Evolutionary conservation across 148 eudicot species (phyloP), one percentile per base, ranked within the genome.

Genomic region (Simmondsia chinensis): DNA sequence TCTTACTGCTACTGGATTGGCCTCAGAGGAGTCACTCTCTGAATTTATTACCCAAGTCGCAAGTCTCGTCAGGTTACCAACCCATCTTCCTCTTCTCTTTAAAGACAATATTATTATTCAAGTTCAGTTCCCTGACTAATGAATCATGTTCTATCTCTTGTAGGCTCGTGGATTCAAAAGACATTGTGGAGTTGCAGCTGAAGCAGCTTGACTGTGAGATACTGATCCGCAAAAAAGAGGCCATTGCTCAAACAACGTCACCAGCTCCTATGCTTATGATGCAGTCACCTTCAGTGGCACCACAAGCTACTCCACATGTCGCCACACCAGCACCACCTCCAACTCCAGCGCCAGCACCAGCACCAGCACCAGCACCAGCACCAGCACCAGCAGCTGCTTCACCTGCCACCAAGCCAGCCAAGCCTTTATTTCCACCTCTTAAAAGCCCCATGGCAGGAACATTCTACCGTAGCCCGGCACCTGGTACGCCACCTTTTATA

Each of bases 371-470:
- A 3, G 27, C 61, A 19, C 59, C 55, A 13, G 20, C 61, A 24
- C 61, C 76, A 23, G 19, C 62, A 17, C 48, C 65, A 39, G 62
- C 74, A 24, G 64, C 68, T 38, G 52, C 76, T 41, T 57, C 69
- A 46, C 27, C 69, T 38, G 68, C 43, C 57, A 34, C 77, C 15
- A 64, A 52, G 51, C 59, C 76, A 50, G 50, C 60, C 30, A 71
- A 72, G 33, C 72, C 79, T 12, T 71, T 82, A 17, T 57, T 34
- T 56, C 84, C 94, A 12, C 65, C 94, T 23, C 68, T 84, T 20
- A 80, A 71, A 45, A 70, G 79, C 55, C 94, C 94, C 20, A 80
- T 80, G 94, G 76, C 94, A 20, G 94, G 94, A 30, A 79, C 84
- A 39, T 66, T 84, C 46, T 84, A 84, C 47, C 57, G 88, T 36